These are phyloP conservation scores for Schwanniomyces etchellsii DNA, from an alignment of 1,139 yeast species.

Conservation along the genomic window DNA sequence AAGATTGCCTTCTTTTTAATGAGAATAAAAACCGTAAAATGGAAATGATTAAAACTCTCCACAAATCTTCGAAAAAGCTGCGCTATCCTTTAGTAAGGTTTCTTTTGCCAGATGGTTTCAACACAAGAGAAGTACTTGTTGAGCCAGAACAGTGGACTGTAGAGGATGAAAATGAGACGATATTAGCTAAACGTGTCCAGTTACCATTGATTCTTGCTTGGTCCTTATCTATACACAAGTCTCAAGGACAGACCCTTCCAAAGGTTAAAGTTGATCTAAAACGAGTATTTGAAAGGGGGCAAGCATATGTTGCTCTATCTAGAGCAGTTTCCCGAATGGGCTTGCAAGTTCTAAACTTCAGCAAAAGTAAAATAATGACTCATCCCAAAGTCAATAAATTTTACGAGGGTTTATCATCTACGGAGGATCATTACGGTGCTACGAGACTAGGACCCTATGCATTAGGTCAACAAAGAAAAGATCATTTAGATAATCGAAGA, in stretches of 20 bases:
- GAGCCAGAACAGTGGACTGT: conserved; percentile 41
- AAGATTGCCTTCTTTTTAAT: neutral
- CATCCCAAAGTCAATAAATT: conserved; percentile 60
- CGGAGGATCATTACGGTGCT: too few relatives aligned
- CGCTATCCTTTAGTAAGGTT: conserved; percentile 75
- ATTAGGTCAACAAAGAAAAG: conserved; percentile 1
- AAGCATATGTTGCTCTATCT: conserved; percentile 89
- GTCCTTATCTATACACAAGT: conserved; percentile 93
- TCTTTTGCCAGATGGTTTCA: conserved; percentile 56
- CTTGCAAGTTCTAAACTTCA: conserved; percentile 69
- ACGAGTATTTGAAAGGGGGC: conserved; percentile 84
- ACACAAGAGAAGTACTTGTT: conserved; percentile 57
- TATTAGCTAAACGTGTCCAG: conserved; percentile 40
- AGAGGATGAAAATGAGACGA: conserved; percentile 31
- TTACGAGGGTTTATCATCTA: conserved; percentile 35
- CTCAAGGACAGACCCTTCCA: conserved; percentile 92
- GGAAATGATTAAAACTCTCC: conserved; percentile 12
- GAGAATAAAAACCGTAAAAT: conserved; percentile 16
- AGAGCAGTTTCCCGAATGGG: conserved; percentile 80
- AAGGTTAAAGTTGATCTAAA: conserved; percentile 76
- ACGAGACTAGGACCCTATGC: too few relatives aligned
- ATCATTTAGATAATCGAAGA: too few relatives aligned
- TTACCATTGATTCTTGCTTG: conserved; percentile 87
- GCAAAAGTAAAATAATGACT: conserved; percentile 49
- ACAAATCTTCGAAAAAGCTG: conserved; percentile 20